Percentiles rank a stretch among this genome's conserved stretches.
These are phyloP conservation scores for Ceratocystis alfenasii DNA, from an alignment of 2,329 filamentous ascomycete species.

Conservation along the genomic window DNA sequence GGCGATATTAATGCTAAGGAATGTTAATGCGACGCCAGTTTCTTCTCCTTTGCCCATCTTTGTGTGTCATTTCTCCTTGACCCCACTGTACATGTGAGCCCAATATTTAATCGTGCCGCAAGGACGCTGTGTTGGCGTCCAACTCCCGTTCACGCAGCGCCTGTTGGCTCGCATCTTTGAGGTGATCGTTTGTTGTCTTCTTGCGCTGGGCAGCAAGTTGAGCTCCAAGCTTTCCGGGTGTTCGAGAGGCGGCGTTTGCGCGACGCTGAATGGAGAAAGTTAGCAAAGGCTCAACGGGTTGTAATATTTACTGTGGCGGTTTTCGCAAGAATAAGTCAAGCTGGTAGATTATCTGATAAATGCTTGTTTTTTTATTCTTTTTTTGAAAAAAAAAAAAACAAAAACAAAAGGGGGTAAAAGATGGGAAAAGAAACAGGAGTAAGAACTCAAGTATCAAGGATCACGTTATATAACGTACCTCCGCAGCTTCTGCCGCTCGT, in stretches of 20 bases:
- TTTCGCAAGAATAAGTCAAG: too few relatives aligned
- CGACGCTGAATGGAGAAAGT: conserved; percentile 43
- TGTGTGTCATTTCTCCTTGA: background rate
- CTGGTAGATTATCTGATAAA: background rate
- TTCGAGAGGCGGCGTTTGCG: conserved; percentile 45
- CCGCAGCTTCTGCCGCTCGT: conserved; percentile 18
- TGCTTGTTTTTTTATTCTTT: background rate
- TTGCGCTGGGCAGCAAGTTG: conserved; percentile 66
- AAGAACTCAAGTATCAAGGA: too few relatives aligned
- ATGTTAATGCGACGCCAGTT: too few relatives aligned
- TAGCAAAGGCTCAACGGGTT: background rate
- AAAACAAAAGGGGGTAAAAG: background rate
- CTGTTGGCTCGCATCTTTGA: conserved; percentile 55
- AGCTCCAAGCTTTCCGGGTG: conserved; percentile 54
- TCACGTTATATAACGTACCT: conserved; percentile 4
- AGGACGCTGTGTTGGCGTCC: conserved; percentile 41
- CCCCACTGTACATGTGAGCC: background rate
- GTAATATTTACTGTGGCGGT: background rate
- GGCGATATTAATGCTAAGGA: too few relatives aligned
- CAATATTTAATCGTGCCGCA: conserved; percentile 29
- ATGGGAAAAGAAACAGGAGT: too few relatives aligned
- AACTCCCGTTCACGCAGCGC: conserved; percentile 56
- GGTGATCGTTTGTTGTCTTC: conserved; percentile 54
- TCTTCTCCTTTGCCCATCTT: background rate
- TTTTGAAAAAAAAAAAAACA: background rate